Evolutionary conservation across 2,329 filamentous ascomycete genomes (phyloP).

Genomic region (Fusarium illudens): DNA sequence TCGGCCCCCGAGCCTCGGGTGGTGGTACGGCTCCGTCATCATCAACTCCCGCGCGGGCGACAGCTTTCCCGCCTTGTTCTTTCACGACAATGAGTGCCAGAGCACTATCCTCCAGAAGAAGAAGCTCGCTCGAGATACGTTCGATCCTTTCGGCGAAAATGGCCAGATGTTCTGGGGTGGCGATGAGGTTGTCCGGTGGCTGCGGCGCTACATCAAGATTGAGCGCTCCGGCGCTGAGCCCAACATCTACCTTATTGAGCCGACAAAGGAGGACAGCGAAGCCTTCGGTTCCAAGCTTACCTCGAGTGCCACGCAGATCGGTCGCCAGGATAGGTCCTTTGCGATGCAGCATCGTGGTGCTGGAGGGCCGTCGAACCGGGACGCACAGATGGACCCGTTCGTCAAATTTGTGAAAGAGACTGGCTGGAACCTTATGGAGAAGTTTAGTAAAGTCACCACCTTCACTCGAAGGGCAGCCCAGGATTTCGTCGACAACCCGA

Average conservation of each 20-base stretch:
- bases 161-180: slow-evolving; percentile 97
- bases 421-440: slow-evolving; percentile 95
- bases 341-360: slow-evolving; percentile 42
- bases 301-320: slow-evolving; percentile 41
- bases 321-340: slow-evolving; percentile 45
- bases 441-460: slow-evolving; percentile 95
- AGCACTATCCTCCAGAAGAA: slow-evolving; percentile 95
- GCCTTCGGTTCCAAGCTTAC: slow-evolving; percentile 76
- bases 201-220: slow-evolving; percentile 83
- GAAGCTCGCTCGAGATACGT: slow-evolving; percentile 80
- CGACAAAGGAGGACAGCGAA: slow-evolving; percentile 81
- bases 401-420: slow-evolving; percentile 95
- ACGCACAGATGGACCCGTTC: slow-evolving; percentile 89
- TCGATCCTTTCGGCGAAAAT: slow-evolving; percentile 87
- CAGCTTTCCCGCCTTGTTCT: slow-evolving; percentile 94
- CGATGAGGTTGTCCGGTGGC: slow-evolving; percentile 91
- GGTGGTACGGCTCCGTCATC: slow-evolving; percentile 97
- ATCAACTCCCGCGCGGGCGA: slow-evolving; percentile 92
- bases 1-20: slow-evolving; percentile 89
- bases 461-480: slow-evolving; percentile 93
- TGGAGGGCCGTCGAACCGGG: slow-evolving; percentile 55
- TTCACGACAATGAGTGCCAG: slow-evolving; percentile 96
- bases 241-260: slow-evolving; percentile 91
- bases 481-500: slow-evolving; percentile 90
- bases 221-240: slow-evolving; percentile 87